Percentiles rank a stretch among this genome's conserved stretches.
phyloP scores from a whole-genome alignment of 2,329 filamentous ascomycete species.

The Epichloe sp. region DNA sequence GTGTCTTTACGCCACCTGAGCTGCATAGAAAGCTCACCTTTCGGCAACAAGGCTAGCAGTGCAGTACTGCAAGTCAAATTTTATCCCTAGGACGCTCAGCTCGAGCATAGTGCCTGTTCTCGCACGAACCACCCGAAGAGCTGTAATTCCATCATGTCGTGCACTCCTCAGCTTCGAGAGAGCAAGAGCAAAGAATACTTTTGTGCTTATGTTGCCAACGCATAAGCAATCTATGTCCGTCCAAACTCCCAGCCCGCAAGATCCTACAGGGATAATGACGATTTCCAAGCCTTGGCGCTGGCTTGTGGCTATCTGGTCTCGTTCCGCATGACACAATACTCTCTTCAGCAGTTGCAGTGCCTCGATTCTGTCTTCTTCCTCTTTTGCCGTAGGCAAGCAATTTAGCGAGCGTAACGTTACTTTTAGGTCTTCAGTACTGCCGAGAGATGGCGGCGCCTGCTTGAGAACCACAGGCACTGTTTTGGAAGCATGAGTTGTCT shows the following conservation, averaged over 20 bases:
- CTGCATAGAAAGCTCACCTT: conserved; percentile 9
- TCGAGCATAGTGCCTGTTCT: conserved; percentile 52
- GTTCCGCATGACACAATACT: conserved; percentile 23
- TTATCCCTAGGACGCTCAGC: conserved; percentile 23
- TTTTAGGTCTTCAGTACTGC: no score
- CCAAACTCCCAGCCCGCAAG: no score
- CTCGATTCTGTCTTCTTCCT: no score
- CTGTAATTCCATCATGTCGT: conserved; percentile 2
- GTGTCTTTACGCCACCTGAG: no score
- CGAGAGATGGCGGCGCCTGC: no score
- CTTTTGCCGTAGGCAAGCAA: no score
- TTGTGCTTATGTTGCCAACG: conserved; percentile 47
- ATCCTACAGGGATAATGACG: conserved; percentile 27
- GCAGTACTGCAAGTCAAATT: conserved; percentile 32
- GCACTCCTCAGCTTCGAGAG: no score
- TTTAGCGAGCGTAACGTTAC: no score
- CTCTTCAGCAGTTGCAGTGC: conserved; percentile 31
- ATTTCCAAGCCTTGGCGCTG: conserved; percentile 20
- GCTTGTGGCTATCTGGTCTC: conserved; percentile 3
- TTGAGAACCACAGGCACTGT: no score
- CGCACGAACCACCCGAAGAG: conserved; percentile 45
- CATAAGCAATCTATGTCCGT: conserved; percentile 51
- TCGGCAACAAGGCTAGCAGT: conserved; percentile 24
- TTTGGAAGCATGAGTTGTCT: no score
- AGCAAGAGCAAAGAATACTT: conserved; percentile 24